Base-by-base conservation (phyloP, 2,329 filamentous ascomycete species). In the Exophiala dermatitidis region DNA sequence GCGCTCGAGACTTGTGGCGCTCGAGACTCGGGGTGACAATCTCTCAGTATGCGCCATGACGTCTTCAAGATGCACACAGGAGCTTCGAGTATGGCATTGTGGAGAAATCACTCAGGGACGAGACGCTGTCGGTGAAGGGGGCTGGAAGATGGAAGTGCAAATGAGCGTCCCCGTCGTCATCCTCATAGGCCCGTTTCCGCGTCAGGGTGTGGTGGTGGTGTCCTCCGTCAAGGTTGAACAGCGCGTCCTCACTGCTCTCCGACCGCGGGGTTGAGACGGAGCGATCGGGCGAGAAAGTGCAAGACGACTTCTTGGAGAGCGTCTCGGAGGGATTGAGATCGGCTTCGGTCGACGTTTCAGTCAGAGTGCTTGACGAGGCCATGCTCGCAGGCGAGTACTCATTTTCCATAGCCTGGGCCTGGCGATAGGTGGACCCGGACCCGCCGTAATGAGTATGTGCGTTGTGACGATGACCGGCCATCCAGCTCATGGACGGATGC, bases 51-150 rank as follows among this genome's bases (percentile, higher is more conserved):
- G 19, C 19, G 19, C 19, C 19, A 19, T 19, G 19, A 32, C 34
- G 9, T 61, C 52, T 61, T 10, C 57, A 61, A 26, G 59, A 60
- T 43, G 59, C 61, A 42, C 59, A 61, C 8, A 63, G 46, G 40
- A 56, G 31, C 49, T 61, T 61, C 26, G 61, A 58, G 12, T 52
- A 53, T 4, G 53, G 51, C n/a, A 48, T 52, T 8, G 57, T 42
- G 19, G 58, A 59, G 37, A 58, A 57, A 30, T 61, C 58, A 28
- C 49, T 40, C 4, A 54, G 46, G 26, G 56, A 46, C 40, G 54
- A 34, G 6, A 50, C 37, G 38, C 47, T 54, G 36, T 60, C 59
- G 5, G 44, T 50, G 50, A 58, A 54, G 46, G 55, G 53, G 30
- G 46, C 56, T 34, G 43, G 31, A 36, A 54, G 43, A 33, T 48